These are phyloP conservation scores for Fusarium sp. DNA, from an alignment of 2,329 filamentous ascomycete species.

Conservation along the genomic window DNA sequence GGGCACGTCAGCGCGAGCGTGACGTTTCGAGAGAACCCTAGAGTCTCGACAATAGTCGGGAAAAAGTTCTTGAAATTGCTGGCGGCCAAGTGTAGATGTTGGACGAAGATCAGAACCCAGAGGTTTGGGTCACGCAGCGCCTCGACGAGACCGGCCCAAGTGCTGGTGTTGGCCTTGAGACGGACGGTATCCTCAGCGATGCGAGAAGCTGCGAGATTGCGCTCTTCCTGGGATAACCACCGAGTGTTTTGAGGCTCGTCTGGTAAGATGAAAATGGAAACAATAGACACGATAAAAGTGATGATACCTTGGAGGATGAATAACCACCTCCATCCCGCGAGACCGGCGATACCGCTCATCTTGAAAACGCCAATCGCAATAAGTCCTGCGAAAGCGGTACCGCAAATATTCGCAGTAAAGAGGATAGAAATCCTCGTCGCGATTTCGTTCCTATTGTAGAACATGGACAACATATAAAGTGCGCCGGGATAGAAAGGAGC, in stretches of 20 bases:
- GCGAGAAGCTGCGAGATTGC: slow-evolving; percentile 54
- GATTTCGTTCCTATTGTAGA: slow-evolving; percentile 65
- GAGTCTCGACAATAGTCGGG: slow-evolving; percentile 42
- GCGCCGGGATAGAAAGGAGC: slow-evolving; percentile 53
- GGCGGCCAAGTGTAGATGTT: slow-evolving; percentile 62
- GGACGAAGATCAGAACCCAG: slow-evolving; percentile 62
- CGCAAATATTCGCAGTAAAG: slow-evolving; percentile 54
- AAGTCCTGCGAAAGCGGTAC: slow-evolving; percentile 55
- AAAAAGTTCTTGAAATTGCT: slow-evolving; percentile 56
- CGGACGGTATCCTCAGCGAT: slow-evolving; percentile 60
- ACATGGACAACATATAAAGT: slow-evolving; percentile 61
- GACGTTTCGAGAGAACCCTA: slow-evolving; percentile 39
- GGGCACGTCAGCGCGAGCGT: slow-evolving; percentile 49
- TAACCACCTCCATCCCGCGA: slow-evolving; percentile 54
- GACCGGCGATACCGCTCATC: slow-evolving; percentile 36
- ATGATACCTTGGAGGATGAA: slow-evolving; percentile 74
- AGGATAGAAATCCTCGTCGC: slow-evolving; percentile 56
- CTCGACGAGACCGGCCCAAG: slow-evolving; percentile 57
- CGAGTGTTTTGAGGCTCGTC: slow-evolving; percentile 57
- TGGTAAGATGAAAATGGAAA: slow-evolving; percentile 42
- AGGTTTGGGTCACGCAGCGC: slow-evolving; percentile 58
- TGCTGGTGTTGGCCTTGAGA: slow-evolving; percentile 52
- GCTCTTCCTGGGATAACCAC: slow-evolving; percentile 56
- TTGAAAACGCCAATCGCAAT: slow-evolving; percentile 57
- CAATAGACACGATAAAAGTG: slow-evolving; percentile 38